phyloP scores from a whole-genome alignment of 2,329 filamentous ascomycete species.

The Talaromyces rugulosus region DNA sequence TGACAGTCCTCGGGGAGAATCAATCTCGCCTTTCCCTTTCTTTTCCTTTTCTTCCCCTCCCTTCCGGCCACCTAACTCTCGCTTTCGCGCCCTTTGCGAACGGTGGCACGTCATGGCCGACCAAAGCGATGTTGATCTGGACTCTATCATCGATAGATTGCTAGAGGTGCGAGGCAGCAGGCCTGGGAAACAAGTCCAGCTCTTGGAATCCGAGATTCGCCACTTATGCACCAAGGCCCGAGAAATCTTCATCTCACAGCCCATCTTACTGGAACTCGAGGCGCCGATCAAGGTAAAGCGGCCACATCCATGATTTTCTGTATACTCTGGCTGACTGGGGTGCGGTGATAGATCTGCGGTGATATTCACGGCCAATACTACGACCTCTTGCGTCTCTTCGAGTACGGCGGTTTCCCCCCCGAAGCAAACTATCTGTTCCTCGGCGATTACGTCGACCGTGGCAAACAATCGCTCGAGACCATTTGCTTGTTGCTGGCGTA shows the following conservation, averaged over 20 bases:
- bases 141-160: slow-evolving; percentile 98
- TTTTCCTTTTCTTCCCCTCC: slow-evolving; percentile 23
- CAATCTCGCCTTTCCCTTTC: slow-evolving; percentile 11
- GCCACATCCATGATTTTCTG: background rate
- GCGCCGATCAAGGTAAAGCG: slow-evolving; percentile 91
- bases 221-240: slow-evolving; percentile 97
- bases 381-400: slow-evolving; percentile 92
- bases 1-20: background rate
- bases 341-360: slow-evolving; percentile 75
- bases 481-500: slow-evolving; percentile 95
- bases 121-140: slow-evolving; percentile 89
- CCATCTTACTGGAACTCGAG: slow-evolving; percentile 94
- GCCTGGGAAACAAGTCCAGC: slow-evolving; percentile 96
- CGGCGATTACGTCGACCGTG: slow-evolving; percentile 96
- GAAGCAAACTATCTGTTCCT: slow-evolving; percentile 99
- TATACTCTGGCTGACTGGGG: background rate
- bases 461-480: slow-evolving; percentile 98
- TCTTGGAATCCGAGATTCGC: slow-evolving; percentile 93
- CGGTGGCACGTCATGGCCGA: slow-evolving; percentile 62
- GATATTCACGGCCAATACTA: slow-evolving; percentile 99
- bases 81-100: slow-evolving; percentile 22
- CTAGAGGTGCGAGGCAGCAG: slow-evolving; percentile 96
- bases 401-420: slow-evolving; percentile 96
- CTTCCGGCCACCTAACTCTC: slow-evolving; percentile 18
- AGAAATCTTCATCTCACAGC: slow-evolving; percentile 99